A percentile compares a stretch with the other conserved stretches of the same genome.
Evolutionary conservation across 202 grass and related monocot species (phyloP).

Genomic region (Saccharum hybrid): DNA sequence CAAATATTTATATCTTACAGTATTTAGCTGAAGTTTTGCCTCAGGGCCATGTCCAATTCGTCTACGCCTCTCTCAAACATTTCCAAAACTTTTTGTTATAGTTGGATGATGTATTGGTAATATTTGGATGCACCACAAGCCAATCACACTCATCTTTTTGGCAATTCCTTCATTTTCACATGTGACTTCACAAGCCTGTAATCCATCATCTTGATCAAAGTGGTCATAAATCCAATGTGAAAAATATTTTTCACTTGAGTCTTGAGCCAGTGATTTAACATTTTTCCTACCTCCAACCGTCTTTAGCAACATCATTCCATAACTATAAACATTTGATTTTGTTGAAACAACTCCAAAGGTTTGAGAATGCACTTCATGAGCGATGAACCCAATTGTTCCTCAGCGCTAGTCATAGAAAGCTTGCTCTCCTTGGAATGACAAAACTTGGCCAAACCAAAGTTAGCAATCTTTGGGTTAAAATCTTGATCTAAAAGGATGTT

Average conservation of each 20-base stretch:
- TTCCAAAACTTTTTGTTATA: conserved; percentile 46
- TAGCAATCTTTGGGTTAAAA: too few species aligned
- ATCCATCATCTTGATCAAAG: conserved; percentile 29
- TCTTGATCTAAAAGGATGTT: too few species aligned
- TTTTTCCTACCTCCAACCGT: conserved; percentile 60
- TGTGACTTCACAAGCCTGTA: conserved; percentile 37
- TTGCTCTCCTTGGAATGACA: too few species aligned
- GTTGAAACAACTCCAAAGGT: conserved; percentile 44
- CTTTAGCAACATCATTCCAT: conserved; percentile 58
- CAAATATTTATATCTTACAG: neutral
- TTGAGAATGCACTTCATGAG: too few species aligned
- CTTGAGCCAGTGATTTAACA: neutral
- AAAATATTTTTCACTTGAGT: conserved; percentile 49
- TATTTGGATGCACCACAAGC: conserved; percentile 59
- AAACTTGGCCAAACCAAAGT: too few species aligned
- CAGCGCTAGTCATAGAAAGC: too few species aligned
- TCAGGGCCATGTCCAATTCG: conserved; percentile 27
- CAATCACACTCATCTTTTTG: conserved; percentile 57
- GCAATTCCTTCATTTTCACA: conserved; percentile 25
- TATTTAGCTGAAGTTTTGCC: conserved; percentile 23
- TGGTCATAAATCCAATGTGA: conserved; percentile 64
- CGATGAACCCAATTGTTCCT: too few species aligned
- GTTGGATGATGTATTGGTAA: conserved; percentile 18
- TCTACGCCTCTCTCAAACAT: conserved; percentile 49
- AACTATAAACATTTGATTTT: conserved; percentile 62